Evolutionary conservation across 2,329 filamentous ascomycete genomes (phyloP).

Genomic region (Penicillium sp.): DNA sequence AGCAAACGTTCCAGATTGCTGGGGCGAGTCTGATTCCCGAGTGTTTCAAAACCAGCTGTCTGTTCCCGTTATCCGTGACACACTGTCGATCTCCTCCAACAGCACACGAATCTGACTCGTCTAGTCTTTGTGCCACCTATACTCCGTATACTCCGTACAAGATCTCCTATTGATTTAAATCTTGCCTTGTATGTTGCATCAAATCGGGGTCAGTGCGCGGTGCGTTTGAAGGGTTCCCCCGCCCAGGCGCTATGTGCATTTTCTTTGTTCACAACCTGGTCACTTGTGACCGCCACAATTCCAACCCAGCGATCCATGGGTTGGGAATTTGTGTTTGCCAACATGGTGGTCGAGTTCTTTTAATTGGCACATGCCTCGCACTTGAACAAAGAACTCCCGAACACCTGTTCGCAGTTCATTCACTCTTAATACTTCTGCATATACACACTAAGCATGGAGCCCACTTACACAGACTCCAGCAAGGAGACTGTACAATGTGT

Average conservation of each 20-base stretch:
- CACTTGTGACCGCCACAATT: not conserved
- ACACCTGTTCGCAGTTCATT: not conserved
- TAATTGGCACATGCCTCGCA: not conserved
- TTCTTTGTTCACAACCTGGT: not conserved
- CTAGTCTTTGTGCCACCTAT: not conserved
- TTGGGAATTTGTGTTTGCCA: not conserved
- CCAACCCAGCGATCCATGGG: not conserved
- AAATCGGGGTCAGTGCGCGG: not conserved
- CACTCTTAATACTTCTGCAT: not conserved
- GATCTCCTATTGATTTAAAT: not conserved
- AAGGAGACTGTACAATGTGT: slow-evolving; percentile 8
- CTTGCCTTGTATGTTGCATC: not conserved
- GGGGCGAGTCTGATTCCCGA: too few relatives aligned
- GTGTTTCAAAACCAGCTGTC: too few relatives aligned
- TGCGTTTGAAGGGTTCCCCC: not conserved
- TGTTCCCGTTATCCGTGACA: too few relatives aligned
- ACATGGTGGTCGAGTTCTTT: not conserved
- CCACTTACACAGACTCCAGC: not conserved
- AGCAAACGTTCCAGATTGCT: too few relatives aligned
- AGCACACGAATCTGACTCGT: not conserved
- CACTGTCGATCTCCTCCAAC: not conserved
- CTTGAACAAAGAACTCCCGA: not conserved
- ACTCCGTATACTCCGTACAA: not conserved
- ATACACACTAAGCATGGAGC: not conserved
- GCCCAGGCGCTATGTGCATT: not conserved